Evolutionary conservation across 2,329 filamentous ascomycete genomes (phyloP), one percentile per base, ranked within the genome.

Genomic region (Cytospora schulzeri): DNA sequence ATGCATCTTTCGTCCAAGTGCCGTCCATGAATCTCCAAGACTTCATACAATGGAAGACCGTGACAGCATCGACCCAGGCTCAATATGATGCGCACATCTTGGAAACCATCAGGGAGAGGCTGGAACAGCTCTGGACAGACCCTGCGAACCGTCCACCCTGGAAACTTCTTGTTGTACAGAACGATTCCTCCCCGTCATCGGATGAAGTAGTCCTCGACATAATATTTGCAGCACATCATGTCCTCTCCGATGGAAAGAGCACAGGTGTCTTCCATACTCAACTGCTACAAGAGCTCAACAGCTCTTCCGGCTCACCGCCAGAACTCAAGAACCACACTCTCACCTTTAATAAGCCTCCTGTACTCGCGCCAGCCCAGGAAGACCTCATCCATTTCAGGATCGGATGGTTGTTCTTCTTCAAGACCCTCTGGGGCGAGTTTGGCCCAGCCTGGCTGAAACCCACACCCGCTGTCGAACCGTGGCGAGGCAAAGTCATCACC

Each of bases 141-240:
- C 66, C 81, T 2, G 75, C 73, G 4, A 71, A 67, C 1, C 74
- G 71, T 0, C 78, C 83, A 0, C 79, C 80, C 0, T 87, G 83
- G 84, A 80, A 77, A 50, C 62, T 84, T 15, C 72, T 76, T 2
- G 74, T 82, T 52, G 70, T 79, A 26, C 66, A 66, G 35, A 48
- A 64, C n/a, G 64, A 71, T 7, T 31, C 29, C 29, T 56, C 57
- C 11, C 19, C 57, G 17, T 33, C 64, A 4, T 53, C 70, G 1
- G 61, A 66, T 5, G 52, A 68, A 2, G 31, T 73, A 7, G 68
- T 79, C 38, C 51, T 73, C 31, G 78, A 85, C 57, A 65, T 84
- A 15, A 67, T 79, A 7, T 83, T 86, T 67, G 75, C 77, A 6
- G 83, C 76, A 38, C 85, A 87, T 66, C 85, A 87, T 68, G 76